Conservation (phyloP, 202 grass and related monocot genomes). For the Brachypodium distachyon region DNA sequence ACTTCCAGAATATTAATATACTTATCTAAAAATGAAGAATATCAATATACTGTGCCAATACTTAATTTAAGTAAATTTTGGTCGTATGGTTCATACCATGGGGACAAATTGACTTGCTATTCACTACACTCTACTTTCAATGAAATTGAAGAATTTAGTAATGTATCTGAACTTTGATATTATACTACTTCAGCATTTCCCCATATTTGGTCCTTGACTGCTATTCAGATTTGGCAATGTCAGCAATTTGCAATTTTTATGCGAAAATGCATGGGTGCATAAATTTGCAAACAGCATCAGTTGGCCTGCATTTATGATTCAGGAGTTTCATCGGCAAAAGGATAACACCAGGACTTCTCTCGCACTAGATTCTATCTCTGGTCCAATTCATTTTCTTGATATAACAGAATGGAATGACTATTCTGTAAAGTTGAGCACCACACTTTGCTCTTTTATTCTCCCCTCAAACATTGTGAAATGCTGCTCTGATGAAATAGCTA, state of each 20-base stretch:
- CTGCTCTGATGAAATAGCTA: conserved; percentile 31
- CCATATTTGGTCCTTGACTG: conserved; percentile 43
- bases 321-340: conserved; percentile 60
- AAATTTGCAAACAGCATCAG: conserved; percentile 96
- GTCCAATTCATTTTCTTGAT: conserved; percentile 49
- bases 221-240: conserved; percentile 74
- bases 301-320: conserved; percentile 91
- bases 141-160: background rate
- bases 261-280: conserved; percentile 83
- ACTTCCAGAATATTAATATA: background rate
- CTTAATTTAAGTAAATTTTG: conserved; percentile 2
- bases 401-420: conserved; percentile 77
- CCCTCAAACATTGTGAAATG: conserved; percentile 63
- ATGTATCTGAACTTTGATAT: background rate
- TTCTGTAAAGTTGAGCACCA: conserved; percentile 63
- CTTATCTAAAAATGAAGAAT: background rate
- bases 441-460: conserved; percentile 91
- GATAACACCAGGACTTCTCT: conserved; percentile 17
- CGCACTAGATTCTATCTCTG: conserved; percentile 28
- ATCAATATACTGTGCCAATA: background rate
- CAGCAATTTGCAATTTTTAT: conserved; percentile 92
- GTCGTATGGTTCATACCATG: background rate
- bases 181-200: background rate
- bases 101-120: background rate
- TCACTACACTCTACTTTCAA: background rate